Conservation (phyloP, 75 land plant genomes). For the Pinus albicaulis region DNA sequence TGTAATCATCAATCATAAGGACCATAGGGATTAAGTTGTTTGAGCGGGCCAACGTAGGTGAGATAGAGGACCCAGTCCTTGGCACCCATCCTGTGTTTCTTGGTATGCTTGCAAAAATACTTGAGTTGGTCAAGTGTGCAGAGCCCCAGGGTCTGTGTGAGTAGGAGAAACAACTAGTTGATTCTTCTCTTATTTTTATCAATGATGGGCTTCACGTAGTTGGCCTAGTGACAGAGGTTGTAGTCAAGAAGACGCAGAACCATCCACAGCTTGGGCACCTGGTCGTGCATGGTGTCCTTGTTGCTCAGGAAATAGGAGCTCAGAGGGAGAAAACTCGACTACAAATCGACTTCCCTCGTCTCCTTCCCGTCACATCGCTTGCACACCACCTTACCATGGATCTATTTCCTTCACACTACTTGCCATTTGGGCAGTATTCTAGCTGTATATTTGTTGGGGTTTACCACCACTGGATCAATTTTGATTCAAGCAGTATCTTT, state of each 20-base stretch:
- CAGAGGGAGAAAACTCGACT: conserved; percentile 21
- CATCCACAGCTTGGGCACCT: conserved; percentile 71
- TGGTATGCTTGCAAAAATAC: conserved; percentile 87
- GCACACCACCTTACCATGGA: conserved; percentile 70
- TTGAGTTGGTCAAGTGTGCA: conserved; percentile 79
- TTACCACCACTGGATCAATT: too few species aligned
- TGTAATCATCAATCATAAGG: conserved; percentile 10
- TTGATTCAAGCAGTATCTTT: too few species aligned
- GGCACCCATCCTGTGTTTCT: conserved; percentile 77
- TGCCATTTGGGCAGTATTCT: too few species aligned
- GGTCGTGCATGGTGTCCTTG: conserved; percentile 50
- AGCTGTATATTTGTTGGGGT: too few species aligned
- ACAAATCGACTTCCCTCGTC: conserved; percentile 14
- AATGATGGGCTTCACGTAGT: conserved; percentile 57
- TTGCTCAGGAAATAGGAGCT: conserved; percentile 27
- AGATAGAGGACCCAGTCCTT: conserved; percentile 83
- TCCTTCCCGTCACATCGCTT: conserved; percentile 41
- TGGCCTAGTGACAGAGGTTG: conserved; percentile 38
- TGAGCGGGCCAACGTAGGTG: conserved; percentile 63
- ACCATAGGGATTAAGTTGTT: conserved; percentile 63
- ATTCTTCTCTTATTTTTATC: conserved; percentile 54
- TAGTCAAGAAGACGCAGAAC: conserved; percentile 56
- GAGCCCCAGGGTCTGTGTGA: conserved; percentile 63
- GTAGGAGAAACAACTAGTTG: conserved; percentile 85
- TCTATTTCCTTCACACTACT: too few species aligned